Evolutionary conservation across 108 stramenopile genomes (phyloP).

Genomic region (Cyclotella cryptica): DNA sequence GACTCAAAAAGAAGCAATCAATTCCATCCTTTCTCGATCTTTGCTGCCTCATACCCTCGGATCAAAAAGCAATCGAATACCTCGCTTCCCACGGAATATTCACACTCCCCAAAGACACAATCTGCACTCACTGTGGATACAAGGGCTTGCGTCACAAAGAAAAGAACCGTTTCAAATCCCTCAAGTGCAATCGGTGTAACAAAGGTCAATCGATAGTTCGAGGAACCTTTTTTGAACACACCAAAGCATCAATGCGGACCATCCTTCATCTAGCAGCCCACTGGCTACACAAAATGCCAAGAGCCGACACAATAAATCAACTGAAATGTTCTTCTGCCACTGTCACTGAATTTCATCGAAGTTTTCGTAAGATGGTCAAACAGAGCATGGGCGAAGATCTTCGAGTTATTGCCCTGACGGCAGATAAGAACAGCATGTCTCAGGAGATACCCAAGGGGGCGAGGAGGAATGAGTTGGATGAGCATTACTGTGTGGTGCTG

Average conservation of each 20-base stretch:
- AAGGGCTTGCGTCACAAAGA: slow-evolving; percentile 16
- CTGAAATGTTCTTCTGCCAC: slow-evolving; percentile 17
- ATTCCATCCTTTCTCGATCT: slow-evolving; percentile 25
- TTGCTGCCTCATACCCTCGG: slow-evolving; percentile 15
- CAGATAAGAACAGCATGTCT: neutral
- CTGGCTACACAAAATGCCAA: slow-evolving; percentile 12
- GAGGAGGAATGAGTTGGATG: neutral
- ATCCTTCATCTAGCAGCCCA: slow-evolving; percentile 11
- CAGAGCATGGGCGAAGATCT: neutral
- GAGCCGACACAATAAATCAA: slow-evolving; percentile 7
- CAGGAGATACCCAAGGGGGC: neutral
- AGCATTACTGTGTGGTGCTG: slow-evolving; percentile 5
- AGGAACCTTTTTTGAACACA: slow-evolving; percentile 13
- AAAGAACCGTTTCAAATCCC: slow-evolving; percentile 18
- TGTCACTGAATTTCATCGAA: slow-evolving; percentile 7
- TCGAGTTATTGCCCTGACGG: neutral
- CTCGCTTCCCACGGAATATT: slow-evolving; percentile 24
- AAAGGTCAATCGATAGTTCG: slow-evolving; percentile 23
- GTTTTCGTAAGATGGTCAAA: neutral
- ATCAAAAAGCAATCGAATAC: slow-evolving; percentile 4
- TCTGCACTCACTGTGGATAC: slow-evolving; percentile 22
- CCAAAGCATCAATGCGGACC: slow-evolving; percentile 2
- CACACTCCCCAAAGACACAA: slow-evolving; percentile 10
- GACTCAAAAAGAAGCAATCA: slow-evolving; percentile 2
- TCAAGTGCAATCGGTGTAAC: slow-evolving; percentile 21